These are phyloP conservation scores for Claviceps lovelessii DNA, from an alignment of 2,329 filamentous ascomycete genomes.

Conservation along the genomic window DNA sequence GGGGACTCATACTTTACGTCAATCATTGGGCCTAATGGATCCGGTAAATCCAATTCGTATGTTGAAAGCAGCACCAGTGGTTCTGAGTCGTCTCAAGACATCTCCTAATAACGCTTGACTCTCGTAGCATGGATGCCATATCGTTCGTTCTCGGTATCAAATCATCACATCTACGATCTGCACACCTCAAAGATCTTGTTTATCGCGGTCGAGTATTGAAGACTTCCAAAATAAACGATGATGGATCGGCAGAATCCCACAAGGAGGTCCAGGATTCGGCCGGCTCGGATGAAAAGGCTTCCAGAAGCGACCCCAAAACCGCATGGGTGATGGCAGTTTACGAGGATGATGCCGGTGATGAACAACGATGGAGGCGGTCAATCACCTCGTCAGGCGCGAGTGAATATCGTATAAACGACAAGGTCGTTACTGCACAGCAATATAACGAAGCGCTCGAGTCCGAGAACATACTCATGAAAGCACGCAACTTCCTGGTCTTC, in stretches of 20 bases:
- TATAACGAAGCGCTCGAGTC: constrained; percentile 87
- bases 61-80: constrained; percentile 17
- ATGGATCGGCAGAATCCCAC: constrained; percentile 58
- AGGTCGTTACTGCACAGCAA: constrained; percentile 70
- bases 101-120: neutral
- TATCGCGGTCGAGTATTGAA: constrained; percentile 90
- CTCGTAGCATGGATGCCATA: constrained; percentile 84
- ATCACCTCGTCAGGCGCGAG: constrained; percentile 81
- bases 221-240: constrained; percentile 82
- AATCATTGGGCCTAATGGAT: constrained; percentile 98
- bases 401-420: constrained; percentile 95
- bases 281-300: constrained; percentile 47
- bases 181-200: constrained; percentile 84
- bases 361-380: constrained; percentile 88
- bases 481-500: constrained; percentile 94
- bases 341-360: constrained; percentile 88
- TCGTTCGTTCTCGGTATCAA: constrained; percentile 98
- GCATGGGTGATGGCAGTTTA: constrained; percentile 99
- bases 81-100: neutral
- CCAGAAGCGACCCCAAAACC: constrained; percentile 73
- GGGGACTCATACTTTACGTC: constrained; percentile 98
- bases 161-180: constrained; percentile 90
- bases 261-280: constrained; percentile 48
- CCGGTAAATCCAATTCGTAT: constrained; percentile 95
- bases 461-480: constrained; percentile 96